Conservation (phyloP, 257 asterid species). For the Scutellaria barbata region DNA sequence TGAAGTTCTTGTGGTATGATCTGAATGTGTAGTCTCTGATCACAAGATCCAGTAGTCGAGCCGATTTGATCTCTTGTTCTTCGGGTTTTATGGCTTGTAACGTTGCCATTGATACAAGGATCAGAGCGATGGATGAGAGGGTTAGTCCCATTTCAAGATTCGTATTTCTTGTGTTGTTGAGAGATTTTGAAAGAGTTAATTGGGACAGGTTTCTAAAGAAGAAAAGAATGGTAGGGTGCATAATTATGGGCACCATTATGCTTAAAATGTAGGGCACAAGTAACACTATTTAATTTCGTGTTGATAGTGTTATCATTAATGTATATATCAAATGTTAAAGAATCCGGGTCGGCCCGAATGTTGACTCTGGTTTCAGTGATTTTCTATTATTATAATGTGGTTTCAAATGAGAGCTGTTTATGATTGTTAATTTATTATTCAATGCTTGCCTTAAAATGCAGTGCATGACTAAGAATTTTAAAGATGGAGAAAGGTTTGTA, state of each 20-base stretch:
- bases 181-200: no score
- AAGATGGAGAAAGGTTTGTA: background rate
- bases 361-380: background rate
- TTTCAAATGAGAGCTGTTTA: background rate
- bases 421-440: background rate
- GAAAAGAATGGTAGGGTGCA: background rate
- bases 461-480: background rate
- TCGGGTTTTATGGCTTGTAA: slow-evolving; percentile 25
- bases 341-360: background rate
- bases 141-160: slow-evolving; percentile 49
- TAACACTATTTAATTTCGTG: background rate
- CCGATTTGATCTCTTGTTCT: slow-evolving; percentile 65
- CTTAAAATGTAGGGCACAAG: slow-evolving; percentile 22
- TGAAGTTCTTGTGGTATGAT: slow-evolving; percentile 54
- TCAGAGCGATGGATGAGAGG: slow-evolving; percentile 37
- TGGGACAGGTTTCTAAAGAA: background rate
- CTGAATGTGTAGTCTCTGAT: slow-evolving; percentile 79
- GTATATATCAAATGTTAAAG: background rate
- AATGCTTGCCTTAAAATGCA: slow-evolving; percentile 40
- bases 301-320: background rate
- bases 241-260: slow-evolving; percentile 28
- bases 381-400: background rate
- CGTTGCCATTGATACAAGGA: slow-evolving; percentile 45
- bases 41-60: slow-evolving; percentile 72
- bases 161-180: background rate